Conservation (phyloP, 768 basidiomycete genomes). For the Kockovaella imperatae region DNA sequence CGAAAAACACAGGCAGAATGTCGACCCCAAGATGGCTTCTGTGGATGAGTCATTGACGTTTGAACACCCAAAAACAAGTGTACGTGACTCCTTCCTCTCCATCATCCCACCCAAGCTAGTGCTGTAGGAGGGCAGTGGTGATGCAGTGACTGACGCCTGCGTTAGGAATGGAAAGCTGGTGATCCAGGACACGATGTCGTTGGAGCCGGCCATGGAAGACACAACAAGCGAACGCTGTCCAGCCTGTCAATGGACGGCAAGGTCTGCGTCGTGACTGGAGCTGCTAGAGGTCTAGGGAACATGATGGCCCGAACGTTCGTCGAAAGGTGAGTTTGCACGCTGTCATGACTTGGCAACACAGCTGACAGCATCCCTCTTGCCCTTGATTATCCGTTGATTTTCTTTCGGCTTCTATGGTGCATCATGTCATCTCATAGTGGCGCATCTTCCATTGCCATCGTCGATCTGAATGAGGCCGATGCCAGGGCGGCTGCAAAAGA, state of each 20-base stretch:
- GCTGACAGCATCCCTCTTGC: not conserved
- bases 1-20: conserved; percentile 8
- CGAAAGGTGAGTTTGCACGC: conserved; percentile 56
- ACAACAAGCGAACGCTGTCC: conserved; percentile 53
- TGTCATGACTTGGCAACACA: not conserved
- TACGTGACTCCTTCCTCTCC: not conserved
- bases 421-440: conserved; percentile 51
- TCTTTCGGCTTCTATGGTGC: not conserved
- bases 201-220: conserved; percentile 42
- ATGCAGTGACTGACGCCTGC: not conserved
- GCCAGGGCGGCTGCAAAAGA: conserved; percentile 62
- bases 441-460: conserved; percentile 66
- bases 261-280: conserved; percentile 90
- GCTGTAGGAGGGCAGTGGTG: not conserved
- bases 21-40: conserved; percentile 13
- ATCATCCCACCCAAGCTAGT: not conserved
- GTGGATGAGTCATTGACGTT: conserved; percentile 18
- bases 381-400: not conserved
- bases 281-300: conserved; percentile 79
- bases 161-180: conserved; percentile 7
- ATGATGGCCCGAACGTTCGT: conserved; percentile 86
- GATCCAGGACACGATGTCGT: conserved; percentile 40
- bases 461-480: conserved; percentile 70
- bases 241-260: conserved; percentile 63
- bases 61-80: conserved; percentile 9